Percentiles rank a stretch among this genome's conserved stretches.
Evolutionary conservation across 2,329 filamentous ascomycete species (phyloP).

Genomic region (Colletotrichum sp.): DNA sequence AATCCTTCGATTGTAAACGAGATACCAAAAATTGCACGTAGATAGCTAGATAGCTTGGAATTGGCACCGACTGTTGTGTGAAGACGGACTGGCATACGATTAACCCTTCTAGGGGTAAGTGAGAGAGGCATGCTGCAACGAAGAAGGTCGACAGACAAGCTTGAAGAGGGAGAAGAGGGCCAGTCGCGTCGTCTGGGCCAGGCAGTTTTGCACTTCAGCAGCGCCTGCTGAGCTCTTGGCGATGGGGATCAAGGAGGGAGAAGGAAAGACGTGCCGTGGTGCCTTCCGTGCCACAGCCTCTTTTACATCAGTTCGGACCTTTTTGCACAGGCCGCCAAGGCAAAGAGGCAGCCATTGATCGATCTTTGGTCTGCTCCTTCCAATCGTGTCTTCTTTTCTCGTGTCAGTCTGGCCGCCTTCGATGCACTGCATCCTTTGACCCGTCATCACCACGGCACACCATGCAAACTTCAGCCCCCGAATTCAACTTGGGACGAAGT

Average conservation of each 20-base stretch:
- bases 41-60: constrained; percentile 4
- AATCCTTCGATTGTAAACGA: background rate
- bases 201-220: background rate
- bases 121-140: background rate
- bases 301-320: background rate
- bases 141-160: background rate
- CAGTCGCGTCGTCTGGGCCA: background rate
- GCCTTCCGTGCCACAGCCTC: background rate
- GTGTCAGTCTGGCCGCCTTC: background rate
- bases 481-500: background rate
- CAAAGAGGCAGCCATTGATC: background rate
- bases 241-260: background rate
- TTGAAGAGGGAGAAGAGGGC: background rate
- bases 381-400: background rate
- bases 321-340: background rate
- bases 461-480: background rate
- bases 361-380: background rate
- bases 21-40: constrained; percentile 5
- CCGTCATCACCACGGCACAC: background rate
- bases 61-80: background rate
- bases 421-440: background rate
- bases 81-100: background rate
- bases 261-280: background rate
- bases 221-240: background rate
- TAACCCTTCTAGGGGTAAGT: background rate